Evolutionary conservation across 2,329 filamentous ascomycete species (phyloP), one percentile per base, ranked within the genome.

Genomic region (Alternaria brassicicola): DNA sequence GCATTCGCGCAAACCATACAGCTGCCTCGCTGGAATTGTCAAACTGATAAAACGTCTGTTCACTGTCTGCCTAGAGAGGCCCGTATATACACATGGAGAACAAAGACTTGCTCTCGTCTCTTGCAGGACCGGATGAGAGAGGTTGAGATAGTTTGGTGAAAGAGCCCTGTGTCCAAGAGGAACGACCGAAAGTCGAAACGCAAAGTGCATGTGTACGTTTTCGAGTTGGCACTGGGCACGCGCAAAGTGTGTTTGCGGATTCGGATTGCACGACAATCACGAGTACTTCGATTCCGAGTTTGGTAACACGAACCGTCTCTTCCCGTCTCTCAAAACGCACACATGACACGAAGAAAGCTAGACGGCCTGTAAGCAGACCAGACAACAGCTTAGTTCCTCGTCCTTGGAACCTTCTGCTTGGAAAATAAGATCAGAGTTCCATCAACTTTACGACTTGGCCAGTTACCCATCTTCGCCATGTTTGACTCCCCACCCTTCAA

Each of bases 191-290:
- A 13, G 12, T 7, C 12, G 17, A 15, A 41, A 10, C 25, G 48
- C 48, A 41, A 31, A 30, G 25, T 31, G 23, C 12, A 35, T 36
- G 47, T 10, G 47, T 10, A 49, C 33, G 23, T 21, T 49, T 23
- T 38, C 15, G 30, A 47, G 15, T 30, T 13, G 19, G 31, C 31
- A 12, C 19, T 17, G 7, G 28, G 28, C 19, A 47, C 28, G 13
- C 43, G 13, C 30, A 15, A 33, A 2, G 19, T 39, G 43, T 48
- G 50, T 62, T 56, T 62, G 56, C 52, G 41, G 50, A 48, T 50
- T 45, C 21, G 3, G 50, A 23, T 46, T 51, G 45, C 38, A 26
- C 25, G 41, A 47, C 47, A 50, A 61, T 43, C 51, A 48, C 26
- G 39, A 23, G 13, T 51, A 30, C 38, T 21, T 48, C 12, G n/a